These are phyloP conservation scores for Pelargonium australe DNA, from an alignment of 441 rosid species.

Conservation along the genomic window DNA sequence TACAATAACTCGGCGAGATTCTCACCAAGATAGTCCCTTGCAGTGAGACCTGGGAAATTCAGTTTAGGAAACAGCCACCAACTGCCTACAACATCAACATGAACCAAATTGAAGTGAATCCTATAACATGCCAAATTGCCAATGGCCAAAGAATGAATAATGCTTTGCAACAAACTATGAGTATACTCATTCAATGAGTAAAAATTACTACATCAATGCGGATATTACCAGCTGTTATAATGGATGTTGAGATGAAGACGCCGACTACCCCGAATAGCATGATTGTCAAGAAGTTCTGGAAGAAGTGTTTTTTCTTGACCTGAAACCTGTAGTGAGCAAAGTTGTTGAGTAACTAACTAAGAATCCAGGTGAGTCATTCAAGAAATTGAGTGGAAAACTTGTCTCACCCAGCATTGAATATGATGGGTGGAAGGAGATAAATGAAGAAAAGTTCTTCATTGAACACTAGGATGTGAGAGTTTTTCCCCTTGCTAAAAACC, in stretches of 20 bases:
- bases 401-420: slow-evolving; percentile 87
- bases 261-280: slow-evolving; percentile 71
- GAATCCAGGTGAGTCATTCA: background rate
- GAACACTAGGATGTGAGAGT: slow-evolving; percentile 66
- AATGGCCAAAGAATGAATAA: background rate
- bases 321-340: slow-evolving; percentile 52
- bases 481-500: slow-evolving; percentile 57
- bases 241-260: slow-evolving; percentile 58
- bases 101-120: slow-evolving; percentile 4
- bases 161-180: background rate
- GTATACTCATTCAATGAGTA: background rate
- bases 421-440: slow-evolving; percentile 92
- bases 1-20: background rate
- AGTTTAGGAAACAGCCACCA: slow-evolving; percentile 68
- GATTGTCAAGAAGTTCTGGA: slow-evolving; percentile 70
- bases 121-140: background rate
- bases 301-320: slow-evolving; percentile 85
- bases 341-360: background rate
- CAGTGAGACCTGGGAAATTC: slow-evolving; percentile 48
- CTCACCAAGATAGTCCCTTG: slow-evolving; percentile 68
- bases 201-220: background rate
- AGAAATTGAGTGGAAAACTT: background rate
- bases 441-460: slow-evolving; percentile 80
- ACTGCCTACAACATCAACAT: slow-evolving; percentile 45
- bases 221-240: slow-evolving; percentile 56